Conservation (phyloP, 2,329 filamentous ascomycete genomes). For the Alternaria consortialis region DNA sequence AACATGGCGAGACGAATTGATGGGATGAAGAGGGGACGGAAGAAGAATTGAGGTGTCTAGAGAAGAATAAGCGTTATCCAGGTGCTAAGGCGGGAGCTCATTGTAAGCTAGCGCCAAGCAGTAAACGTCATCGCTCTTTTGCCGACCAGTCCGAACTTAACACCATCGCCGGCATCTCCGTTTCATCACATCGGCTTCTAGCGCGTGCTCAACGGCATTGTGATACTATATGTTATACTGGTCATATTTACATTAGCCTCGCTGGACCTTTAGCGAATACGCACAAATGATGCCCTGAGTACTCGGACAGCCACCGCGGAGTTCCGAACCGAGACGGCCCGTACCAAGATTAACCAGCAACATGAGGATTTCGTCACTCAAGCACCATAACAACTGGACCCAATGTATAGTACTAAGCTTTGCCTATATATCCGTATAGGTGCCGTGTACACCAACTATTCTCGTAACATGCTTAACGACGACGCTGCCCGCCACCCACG, state of each 20-base stretch:
- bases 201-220: neutral
- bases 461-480: neutral
- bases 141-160: slow-evolving; percentile 16
- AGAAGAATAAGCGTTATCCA: slow-evolving; percentile 17
- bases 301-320: neutral
- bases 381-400: neutral
- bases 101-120: slow-evolving; percentile 33
- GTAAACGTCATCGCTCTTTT: slow-evolving; percentile 37
- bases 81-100: slow-evolving; percentile 23
- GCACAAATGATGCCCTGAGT: neutral
- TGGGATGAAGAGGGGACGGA: slow-evolving; percentile 12
- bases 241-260: neutral
- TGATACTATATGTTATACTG: neutral
- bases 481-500: neutral
- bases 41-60: slow-evolving; percentile 15
- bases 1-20: slow-evolving; percentile 53
- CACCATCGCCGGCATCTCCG: neutral
- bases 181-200: neutral
- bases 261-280: neutral
- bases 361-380: neutral
- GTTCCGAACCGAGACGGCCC: neutral
- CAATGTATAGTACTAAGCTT: neutral
- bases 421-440: neutral
- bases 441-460: neutral
- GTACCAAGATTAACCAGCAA: neutral